Base-by-base conservation (phyloP, 2,329 filamentous ascomycete species). In the Pseudogymnoascus sp. region DNA sequence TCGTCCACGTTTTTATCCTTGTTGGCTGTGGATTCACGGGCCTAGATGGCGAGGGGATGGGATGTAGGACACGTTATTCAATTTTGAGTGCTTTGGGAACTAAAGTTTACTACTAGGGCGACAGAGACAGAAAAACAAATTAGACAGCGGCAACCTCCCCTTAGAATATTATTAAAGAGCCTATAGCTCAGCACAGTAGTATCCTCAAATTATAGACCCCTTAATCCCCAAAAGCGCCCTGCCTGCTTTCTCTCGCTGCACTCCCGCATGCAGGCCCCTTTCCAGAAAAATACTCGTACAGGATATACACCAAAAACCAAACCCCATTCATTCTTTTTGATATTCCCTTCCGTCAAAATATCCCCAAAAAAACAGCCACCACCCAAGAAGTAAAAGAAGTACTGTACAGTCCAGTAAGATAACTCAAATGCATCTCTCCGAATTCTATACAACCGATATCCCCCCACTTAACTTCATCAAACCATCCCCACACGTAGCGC, bases 261-360 rank as follows among this genome's bases (percentile, higher is more conserved):
- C 25, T 35, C 50, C 37, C 47, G 47, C 25, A 23, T 14, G 25
- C 25, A 31, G 7, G 23, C 44, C n/a, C 11, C 28, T 56, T 56
- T 33, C 50, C 50, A 56, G 50, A 56, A 56, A 56, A 21, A 56
- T 56, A 56, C 16, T 56, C 16, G 23, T 56, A 56, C 50, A 56
- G 28, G 28, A 12, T 33, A 33, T 56, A 56, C 28, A 56, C 50
- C 50, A 33, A 33, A 33, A 56, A 5, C 28, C 28, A 18, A 31
- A 56, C n/a, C 28, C 28, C n/a, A 3, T 6, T 56, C n/a, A 3
- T 6, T 56, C 4, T 25, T 56, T 56, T 56, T 56, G 28, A 56
- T 42, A 28, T 11, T 8, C 21, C 12, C 42, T 12, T 12, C 16
- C n/a, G 5, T 12, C 50, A 35, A 33, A 56, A 18, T 14, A 12